Conservation (phyloP, 2,329 filamentous ascomycete genomes). For the Arthroderma sp. region DNA sequence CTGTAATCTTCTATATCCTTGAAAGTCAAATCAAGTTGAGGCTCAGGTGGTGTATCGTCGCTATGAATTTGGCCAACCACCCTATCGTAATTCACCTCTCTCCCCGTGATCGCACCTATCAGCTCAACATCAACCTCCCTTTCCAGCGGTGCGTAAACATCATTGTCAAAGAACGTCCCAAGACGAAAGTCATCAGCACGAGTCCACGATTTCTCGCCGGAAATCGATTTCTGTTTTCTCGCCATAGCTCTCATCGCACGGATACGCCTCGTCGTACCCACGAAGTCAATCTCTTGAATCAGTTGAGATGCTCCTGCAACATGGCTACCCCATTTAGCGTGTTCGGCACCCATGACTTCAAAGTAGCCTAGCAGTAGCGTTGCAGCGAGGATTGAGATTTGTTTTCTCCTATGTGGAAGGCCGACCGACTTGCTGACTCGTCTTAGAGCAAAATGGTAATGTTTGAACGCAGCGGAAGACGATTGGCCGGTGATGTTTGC, state of each 20-base stretch:
- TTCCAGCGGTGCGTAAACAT: slow-evolving; percentile 33
- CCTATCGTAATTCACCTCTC: slow-evolving; percentile 46
- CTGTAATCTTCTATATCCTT: slow-evolving; percentile 69
- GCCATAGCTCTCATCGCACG: slow-evolving; percentile 50
- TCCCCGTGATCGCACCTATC: slow-evolving; percentile 47
- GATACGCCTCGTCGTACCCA: slow-evolving; percentile 58
- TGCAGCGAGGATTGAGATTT: slow-evolving; percentile 74
- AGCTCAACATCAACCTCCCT: slow-evolving; percentile 45
- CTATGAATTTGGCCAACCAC: slow-evolving; percentile 39
- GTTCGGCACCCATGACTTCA: slow-evolving; percentile 88
- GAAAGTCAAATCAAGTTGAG: slow-evolving; percentile 29
- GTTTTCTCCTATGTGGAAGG: slow-evolving; percentile 54
- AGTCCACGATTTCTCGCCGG: slow-evolving; percentile 16
- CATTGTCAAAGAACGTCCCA: slow-evolving; percentile 29
- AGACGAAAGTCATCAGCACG: slow-evolving; percentile 20
- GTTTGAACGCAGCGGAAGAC: slow-evolving; percentile 70
- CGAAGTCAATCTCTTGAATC: slow-evolving; percentile 69
- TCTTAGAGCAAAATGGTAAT: slow-evolving; percentile 78
- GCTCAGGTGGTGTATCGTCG: slow-evolving; percentile 14
- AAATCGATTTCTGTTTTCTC: slow-evolving; percentile 22
- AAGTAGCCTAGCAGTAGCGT: slow-evolving; percentile 80
- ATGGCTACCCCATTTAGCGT: slow-evolving; percentile 92
- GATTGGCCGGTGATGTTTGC: slow-evolving; percentile 65
- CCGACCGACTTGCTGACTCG: slow-evolving; percentile 65
- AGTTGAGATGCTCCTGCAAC: slow-evolving; percentile 72